Evolutionary conservation across 2,329 filamentous ascomycete genomes (phyloP), one percentile per base, ranked within the genome.

Genomic region (Talaromyces pinophilus): DNA sequence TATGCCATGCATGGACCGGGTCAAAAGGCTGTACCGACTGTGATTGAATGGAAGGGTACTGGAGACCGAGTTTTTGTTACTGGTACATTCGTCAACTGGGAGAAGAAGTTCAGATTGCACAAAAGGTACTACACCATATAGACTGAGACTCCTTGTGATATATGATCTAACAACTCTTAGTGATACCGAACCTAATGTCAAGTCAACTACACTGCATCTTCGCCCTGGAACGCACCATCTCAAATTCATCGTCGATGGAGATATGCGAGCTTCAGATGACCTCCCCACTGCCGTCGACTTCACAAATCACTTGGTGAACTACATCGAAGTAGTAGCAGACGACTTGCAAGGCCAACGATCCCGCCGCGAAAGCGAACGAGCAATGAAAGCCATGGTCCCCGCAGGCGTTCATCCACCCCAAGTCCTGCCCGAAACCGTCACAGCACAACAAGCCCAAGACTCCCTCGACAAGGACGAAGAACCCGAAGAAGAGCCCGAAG

Each of bases 291-390:
- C 95, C 1, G 95, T 99, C 67, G 95, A 99, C 78, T 97, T 96
- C 77, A 96, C 93, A 70, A 98, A 98, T 81, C 96, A 97, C 76
- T 84, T 99, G 19, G 94, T 99, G 79, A 99, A 99, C 80, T 99
- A 98, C 77, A 92, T 99, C 74, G 95, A 99, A 81, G 91, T 98
- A 69, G 92, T 86, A 72, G 88, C 92, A 42, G 90, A 93, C 65
- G 90, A 93, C 73, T 79, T 89, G 28, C 74, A 60, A 59, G 62
- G 66, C 19, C 64, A 68, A 48, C 44, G 75, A 46, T 67, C 73
- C 50, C 72, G 77, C 54, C 72, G 77, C 35, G 77, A 77, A 46
- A 78, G 76, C 50, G 75, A 77, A 57, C 76, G 73, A 22, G 69
- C 76, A 25, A 71, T 75, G 5, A 76, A 74, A 54, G 74, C 78